Evolutionary conservation across 129 eudicot genomes (phyloP).

Genomic region (Tagetes patula): DNA sequence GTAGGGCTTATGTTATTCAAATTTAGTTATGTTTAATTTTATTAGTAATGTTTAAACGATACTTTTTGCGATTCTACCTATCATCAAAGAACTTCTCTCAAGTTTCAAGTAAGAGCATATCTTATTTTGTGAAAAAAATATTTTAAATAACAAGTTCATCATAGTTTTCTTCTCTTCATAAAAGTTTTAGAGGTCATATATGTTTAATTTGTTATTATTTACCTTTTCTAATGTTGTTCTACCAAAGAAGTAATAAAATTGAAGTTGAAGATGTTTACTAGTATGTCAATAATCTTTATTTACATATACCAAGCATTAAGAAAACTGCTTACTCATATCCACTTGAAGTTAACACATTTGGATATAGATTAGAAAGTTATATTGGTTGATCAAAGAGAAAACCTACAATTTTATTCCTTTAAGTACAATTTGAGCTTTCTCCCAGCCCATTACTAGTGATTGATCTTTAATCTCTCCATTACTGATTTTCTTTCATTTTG

Average conservation of each 20-base stretch:
- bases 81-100: neutral
- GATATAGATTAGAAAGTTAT: neutral
- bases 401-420: neutral
- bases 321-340: neutral
- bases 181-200: neutral
- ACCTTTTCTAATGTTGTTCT: neutral
- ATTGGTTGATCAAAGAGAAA: neutral
- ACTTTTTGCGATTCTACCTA: neutral
- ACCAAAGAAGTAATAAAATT: neutral
- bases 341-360: neutral
- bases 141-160: neutral
- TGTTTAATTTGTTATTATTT: neutral
- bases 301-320: neutral
- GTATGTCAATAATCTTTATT: too few relatives aligned
- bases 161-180: neutral
- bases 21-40: constrained; percentile 6
- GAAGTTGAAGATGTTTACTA: neutral
- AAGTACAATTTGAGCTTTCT: neutral
- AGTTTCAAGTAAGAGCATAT: constrained; percentile 1
- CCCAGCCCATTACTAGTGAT: neutral
- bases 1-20: constrained; percentile 44
- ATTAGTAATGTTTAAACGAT: neutral
- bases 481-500: neutral
- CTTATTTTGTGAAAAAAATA: neutral
- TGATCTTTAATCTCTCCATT: too few relatives aligned